Evolutionary conservation across 139 green algal species (phyloP).

Genomic region (Picochlorum sp.): DNA sequence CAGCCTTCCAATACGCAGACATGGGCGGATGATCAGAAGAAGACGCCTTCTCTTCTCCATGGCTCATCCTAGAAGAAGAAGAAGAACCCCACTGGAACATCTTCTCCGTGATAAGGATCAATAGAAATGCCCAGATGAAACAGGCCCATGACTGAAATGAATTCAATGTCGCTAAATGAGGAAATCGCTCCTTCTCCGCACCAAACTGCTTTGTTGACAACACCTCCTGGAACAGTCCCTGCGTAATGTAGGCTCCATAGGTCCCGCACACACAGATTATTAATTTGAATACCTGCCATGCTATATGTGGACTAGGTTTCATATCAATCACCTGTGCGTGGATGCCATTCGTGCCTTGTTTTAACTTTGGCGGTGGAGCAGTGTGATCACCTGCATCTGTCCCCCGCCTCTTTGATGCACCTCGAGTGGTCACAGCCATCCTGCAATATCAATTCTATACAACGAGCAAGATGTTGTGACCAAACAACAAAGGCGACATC

Average conservation of each 20-base stretch:
- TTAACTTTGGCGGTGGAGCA: too few relatives aligned
- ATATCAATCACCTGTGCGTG: too few relatives aligned
- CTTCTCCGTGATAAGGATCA: constrained; percentile 24
- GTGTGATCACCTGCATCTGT: too few relatives aligned
- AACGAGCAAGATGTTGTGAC: too few relatives aligned
- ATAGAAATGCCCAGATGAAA: constrained; percentile 71
- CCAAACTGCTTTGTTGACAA: constrained; percentile 78
- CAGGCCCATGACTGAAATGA: constrained; percentile 75
- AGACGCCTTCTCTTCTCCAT: too few relatives aligned
- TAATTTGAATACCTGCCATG: constrained; percentile 29
- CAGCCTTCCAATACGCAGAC: constrained; percentile 68
- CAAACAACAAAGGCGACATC: too few relatives aligned
- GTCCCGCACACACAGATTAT: constrained; percentile 73
- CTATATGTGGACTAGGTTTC: neutral
- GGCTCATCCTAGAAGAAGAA: too few relatives aligned
- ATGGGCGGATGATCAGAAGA: constrained; percentile 27
- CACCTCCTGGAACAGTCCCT: constrained; percentile 69
- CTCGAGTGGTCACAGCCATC: too few relatives aligned
- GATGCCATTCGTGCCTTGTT: too few relatives aligned
- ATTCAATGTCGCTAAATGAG: constrained; percentile 77
- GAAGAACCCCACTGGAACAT: neutral
- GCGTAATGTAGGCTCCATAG: constrained; percentile 86
- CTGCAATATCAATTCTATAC: too few relatives aligned
- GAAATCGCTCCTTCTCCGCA: constrained; percentile 54
- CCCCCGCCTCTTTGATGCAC: too few relatives aligned